Evolutionary conservation across 1,139 yeast genomes (phyloP), one percentile per base, ranked within the genome.

Genomic region (Saccharomyces uvarum): DNA sequence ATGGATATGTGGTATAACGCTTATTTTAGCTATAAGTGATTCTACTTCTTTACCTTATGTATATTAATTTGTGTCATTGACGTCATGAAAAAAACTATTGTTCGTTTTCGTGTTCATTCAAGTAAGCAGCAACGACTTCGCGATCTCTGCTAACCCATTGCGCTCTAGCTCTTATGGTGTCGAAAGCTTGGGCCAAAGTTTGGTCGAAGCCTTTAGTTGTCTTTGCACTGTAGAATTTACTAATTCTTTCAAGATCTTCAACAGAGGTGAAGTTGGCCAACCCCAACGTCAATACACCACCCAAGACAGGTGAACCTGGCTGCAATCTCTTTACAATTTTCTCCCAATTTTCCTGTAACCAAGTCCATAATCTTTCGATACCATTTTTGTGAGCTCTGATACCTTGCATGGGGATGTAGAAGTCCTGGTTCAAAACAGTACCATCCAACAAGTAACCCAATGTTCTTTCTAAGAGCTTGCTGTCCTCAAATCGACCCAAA

Each of bases 261-360:
- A 73, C 71, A 56, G 82, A 78, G 49, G 91, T 80, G 72, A 86
- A 87, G 2, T 88, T 85, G 33, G 84, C 74, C 9, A 88, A 77
- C 51, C 83, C 73, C 52, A 85, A 62, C 50, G 77, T 75, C 44
- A 90, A 86, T 56, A 91, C 83, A 16, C 85, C 76, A 48, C 93
- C 86, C 61, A 91, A 77, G 84, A 90, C 81, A 24, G 89, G 78
- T 59, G 86, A 78, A 29, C 88, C 85, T n/a, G 95, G 89, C 51
- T 97, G 96, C 68, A 88, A 79, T 63, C 78, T 75, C 67, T 80
- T 77, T 61, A 74, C 73, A 59, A 91, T 70, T 50, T 73, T 77
- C 56, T 81, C 88, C 91, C 95, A 90, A 70, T 90, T 84, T n/a
- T 60, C 64, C 60, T 80, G 79, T 62, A 85, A 68, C 96, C 97